phyloP scores from a whole-genome alignment of 768 basidiomycete genomes.

The Phaeotremella skinneri region DNA sequence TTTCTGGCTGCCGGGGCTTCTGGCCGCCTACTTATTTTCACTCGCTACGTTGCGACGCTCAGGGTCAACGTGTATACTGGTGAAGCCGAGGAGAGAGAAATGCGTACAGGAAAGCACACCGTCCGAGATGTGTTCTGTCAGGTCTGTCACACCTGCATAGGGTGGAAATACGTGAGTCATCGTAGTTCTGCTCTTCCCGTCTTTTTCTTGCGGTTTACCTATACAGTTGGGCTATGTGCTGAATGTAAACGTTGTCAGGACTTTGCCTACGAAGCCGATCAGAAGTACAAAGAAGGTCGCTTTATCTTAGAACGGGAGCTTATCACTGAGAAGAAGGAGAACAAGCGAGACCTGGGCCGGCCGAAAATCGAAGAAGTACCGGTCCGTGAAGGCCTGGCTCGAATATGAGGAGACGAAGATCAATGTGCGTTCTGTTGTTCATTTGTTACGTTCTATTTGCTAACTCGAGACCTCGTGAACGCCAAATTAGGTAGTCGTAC shows the following conservation, averaged over 20 bases:
- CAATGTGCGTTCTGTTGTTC: not conserved
- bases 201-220: not conserved
- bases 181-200: not conserved
- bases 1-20: not conserved
- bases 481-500: too few species aligned
- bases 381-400: conserved; percentile 22
- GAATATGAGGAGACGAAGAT: conserved; percentile 12
- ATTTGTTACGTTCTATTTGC: too few species aligned
- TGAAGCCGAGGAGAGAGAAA: conserved; percentile 82
- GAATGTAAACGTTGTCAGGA: conserved; percentile 60
- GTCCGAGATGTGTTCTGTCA: conserved; percentile 92
- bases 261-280: conserved; percentile 78
- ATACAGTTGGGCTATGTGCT: conserved; percentile 4
- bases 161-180: conserved; percentile 99
- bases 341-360: conserved; percentile 17
- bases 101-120: conserved; percentile 96
- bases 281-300: conserved; percentile 99
- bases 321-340: conserved; percentile 40
- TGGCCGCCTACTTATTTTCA: not conserved
- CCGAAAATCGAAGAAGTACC: conserved; percentile 37
- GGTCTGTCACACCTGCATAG: conserved; percentile 81
- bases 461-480: too few species aligned
- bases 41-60: conserved; percentile 9
- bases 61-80: conserved; percentile 92
- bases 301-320: conserved; percentile 82